Conservation (phyloP, 202 grass and related monocot genomes). For the Zoysia matrella region DNA sequence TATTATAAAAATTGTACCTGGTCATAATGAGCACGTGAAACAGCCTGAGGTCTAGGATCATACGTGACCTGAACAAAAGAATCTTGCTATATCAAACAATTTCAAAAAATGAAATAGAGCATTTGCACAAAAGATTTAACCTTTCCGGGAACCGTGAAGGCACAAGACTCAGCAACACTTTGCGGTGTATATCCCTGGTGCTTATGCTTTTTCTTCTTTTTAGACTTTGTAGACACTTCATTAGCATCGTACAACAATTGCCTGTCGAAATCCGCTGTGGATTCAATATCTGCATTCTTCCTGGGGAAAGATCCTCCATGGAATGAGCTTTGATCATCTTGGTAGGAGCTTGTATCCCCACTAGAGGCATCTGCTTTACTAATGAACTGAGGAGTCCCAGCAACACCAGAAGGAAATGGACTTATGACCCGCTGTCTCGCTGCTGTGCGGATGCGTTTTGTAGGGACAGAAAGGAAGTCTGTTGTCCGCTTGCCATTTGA, state of each 20-base stretch:
- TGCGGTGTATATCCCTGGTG: conserved; percentile 55
- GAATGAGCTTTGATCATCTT: conserved; percentile 86
- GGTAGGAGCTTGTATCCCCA: conserved; percentile 92
- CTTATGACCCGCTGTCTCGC: conserved; percentile 71
- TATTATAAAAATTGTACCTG: conserved; percentile 48
- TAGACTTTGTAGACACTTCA: conserved; percentile 80
- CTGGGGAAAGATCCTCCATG: conserved; percentile 65
- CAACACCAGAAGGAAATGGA: conserved; percentile 57
- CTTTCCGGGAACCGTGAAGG: conserved; percentile 71
- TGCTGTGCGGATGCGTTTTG: conserved; percentile 75
- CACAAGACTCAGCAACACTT: conserved; percentile 49
- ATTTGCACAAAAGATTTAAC: conserved; percentile 48
- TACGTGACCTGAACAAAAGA: conserved; percentile 63
- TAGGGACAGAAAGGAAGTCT: conserved; percentile 75
- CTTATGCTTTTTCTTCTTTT: conserved; percentile 98
- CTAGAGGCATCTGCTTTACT: conserved; percentile 97
- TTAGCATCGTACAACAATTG: conserved; percentile 64
- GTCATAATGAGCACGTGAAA: conserved; percentile 69
- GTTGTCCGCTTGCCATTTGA: conserved; percentile 75
- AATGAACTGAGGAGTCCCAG: conserved; percentile 52
- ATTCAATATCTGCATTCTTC: conserved; percentile 86
- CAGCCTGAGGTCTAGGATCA: conserved; percentile 67
- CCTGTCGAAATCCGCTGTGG: conserved; percentile 74
- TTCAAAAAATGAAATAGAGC: conserved; percentile 27
- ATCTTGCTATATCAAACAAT: conserved; percentile 48